These are phyloP conservation scores for Clarkia xantiana DNA, from an alignment of 345 rosid genomes.

Conservation along the genomic window DNA sequence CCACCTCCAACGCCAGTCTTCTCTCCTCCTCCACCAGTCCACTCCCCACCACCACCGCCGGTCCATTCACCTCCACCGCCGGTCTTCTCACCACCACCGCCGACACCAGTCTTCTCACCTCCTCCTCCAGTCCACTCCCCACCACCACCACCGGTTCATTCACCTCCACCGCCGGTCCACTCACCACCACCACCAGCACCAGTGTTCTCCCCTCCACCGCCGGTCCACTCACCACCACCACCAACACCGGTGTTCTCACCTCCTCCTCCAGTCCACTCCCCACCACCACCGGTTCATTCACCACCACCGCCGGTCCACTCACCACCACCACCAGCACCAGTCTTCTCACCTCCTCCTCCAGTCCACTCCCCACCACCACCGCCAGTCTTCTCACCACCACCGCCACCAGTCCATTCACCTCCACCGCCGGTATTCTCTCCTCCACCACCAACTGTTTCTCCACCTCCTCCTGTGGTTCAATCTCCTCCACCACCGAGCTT, in stretches of 20 bases:
- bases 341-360: conserved; percentile 10
- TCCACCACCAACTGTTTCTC: conserved; percentile 9
- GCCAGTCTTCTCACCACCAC: neutral
- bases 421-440: conserved; percentile 14
- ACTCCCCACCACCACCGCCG: neutral
- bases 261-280: conserved; percentile 5
- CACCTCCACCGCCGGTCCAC: neutral
- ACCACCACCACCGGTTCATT: fast-evolving
- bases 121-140: conserved; percentile 6
- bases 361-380: conserved; percentile 14
- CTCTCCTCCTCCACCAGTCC: conserved; percentile 6
- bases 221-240: conserved; percentile 11
- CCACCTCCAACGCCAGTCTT: conserved; percentile 1
- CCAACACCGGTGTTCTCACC: conserved; percentile 10
- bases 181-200: conserved; percentile 9
- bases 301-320: conserved; percentile 12
- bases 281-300: conserved; percentile 12
- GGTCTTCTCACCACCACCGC: conserved; percentile 16
- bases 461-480: conserved; percentile 10
- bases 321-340: neutral
- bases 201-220: conserved; percentile 9
- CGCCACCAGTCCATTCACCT: conserved; percentile 8
- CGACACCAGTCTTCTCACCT: conserved; percentile 5
- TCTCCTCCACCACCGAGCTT: conserved; percentile 17
- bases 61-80: conserved; percentile 10